A percentile compares a stretch with the other conserved stretches of the same genome.
Conservation (phyloP, 2,329 filamentous ascomycete species). For the Eutypa lata region DNA sequence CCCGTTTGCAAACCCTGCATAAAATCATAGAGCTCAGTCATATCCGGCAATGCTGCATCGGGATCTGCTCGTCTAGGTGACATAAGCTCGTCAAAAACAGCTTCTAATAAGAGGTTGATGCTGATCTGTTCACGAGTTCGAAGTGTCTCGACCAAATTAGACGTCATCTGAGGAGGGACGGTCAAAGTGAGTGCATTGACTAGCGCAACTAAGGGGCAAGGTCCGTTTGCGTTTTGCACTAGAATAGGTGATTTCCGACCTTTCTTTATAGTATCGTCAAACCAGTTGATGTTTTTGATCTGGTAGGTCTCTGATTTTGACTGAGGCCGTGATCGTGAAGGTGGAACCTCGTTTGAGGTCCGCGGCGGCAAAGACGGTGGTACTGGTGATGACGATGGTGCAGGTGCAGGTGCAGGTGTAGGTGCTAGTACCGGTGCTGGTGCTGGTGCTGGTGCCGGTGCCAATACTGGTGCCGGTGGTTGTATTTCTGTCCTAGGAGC, state of each 20-base stretch:
- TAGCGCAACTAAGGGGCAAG: conserved; percentile 86
- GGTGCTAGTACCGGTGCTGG: conserved; percentile 1
- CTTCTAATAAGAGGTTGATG: conserved; percentile 78
- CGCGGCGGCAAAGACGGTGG: conserved; percentile 39
- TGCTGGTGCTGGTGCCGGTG: conserved; percentile 1
- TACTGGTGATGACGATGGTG: no score
- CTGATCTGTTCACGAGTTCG: conserved; percentile 83
- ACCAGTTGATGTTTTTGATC: conserved; percentile 88
- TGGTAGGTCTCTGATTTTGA: conserved; percentile 74
- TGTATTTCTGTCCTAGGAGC: not conserved
- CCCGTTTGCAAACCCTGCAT: conserved; percentile 86
- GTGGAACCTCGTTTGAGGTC: conserved; percentile 17
- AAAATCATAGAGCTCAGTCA: conserved; percentile 84
- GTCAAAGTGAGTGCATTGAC: conserved; percentile 90
- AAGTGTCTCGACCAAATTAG: conserved; percentile 74
- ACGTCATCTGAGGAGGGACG: conserved; percentile 61
- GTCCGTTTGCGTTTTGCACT: conserved; percentile 90
- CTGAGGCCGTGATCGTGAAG: conserved; percentile 36
- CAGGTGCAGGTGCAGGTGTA: no score
- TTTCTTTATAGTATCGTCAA: conserved; percentile 61
- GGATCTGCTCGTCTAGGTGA: conserved; percentile 64
- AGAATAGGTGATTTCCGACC: conserved; percentile 80
- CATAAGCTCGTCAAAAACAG: conserved; percentile 90
- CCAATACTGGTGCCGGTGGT: conserved; percentile 1
- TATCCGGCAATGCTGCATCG: conserved; percentile 72